These are phyloP conservation scores for Acer negundo DNA, from an alignment of 345 rosid genomes.

Conservation along the genomic window DNA sequence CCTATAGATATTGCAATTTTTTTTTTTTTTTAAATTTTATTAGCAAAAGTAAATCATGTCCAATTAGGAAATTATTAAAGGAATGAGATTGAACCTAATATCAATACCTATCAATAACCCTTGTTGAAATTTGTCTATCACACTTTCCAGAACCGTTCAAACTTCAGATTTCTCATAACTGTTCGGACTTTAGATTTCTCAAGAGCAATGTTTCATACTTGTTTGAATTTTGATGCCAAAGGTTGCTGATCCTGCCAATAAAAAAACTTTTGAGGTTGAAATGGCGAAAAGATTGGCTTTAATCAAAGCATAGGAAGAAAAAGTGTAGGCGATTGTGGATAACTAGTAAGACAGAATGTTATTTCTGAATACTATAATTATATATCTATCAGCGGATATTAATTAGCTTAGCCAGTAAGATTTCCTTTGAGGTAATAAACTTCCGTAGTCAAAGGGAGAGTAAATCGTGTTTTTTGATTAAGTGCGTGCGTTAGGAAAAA, in stretches of 20 bases:
- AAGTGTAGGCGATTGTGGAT: slow-evolving; percentile 74
- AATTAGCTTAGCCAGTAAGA: background rate
- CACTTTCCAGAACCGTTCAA: no score
- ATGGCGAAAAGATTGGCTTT: slow-evolving; percentile 64
- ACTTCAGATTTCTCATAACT: no score
- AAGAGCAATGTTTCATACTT: background rate
- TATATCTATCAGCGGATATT: background rate
- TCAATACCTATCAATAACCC: no score
- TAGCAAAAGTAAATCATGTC: no score
- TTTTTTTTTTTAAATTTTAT: no score
- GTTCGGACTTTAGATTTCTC: no score
- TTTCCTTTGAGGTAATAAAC: slow-evolving; percentile 61
- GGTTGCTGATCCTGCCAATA: slow-evolving; percentile 16
- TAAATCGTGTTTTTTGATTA: background rate
- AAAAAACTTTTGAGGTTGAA: slow-evolving; percentile 31
- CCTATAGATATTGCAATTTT: no score
- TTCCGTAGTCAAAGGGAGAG: background rate
- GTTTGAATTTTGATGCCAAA: slow-evolving; percentile 24
- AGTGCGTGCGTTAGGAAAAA: slow-evolving; percentile 43
- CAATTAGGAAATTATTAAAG: no score
- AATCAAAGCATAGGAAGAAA: slow-evolving; percentile 81
- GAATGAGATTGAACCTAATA: no score
- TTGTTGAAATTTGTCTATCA: no score
- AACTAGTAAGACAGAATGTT: slow-evolving; percentile 53
- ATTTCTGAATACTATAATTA: background rate